Evolutionary conservation across 345 rosid genomes (phyloP).

Genomic region (Erucastrum elatum): DNA sequence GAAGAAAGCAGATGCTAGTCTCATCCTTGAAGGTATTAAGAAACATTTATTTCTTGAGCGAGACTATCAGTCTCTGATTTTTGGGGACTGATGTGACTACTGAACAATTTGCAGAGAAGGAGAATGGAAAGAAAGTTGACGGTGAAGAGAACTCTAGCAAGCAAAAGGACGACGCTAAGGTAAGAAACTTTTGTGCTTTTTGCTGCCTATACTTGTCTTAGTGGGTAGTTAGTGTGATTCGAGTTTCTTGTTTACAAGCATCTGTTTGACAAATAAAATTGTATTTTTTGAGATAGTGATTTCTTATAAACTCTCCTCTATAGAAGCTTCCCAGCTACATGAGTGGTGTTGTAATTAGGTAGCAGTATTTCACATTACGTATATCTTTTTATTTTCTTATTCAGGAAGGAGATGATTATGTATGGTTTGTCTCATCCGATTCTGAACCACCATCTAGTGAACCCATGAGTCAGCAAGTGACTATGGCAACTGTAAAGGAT

Average conservation of each 20-base stretch:
- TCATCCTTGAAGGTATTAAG: slow-evolving; percentile 39
- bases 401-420: slow-evolving; percentile 40
- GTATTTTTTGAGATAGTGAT: background rate
- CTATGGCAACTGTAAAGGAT: slow-evolving; percentile 39
- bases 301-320: background rate
- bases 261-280: background rate
- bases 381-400: background rate
- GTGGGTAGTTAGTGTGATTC: background rate
- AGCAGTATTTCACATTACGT: background rate
- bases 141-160: background rate
- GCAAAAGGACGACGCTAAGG: background rate
- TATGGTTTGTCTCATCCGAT: slow-evolving; percentile 67
- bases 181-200: background rate
- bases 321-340: background rate
- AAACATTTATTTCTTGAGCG: background rate
- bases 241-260: background rate
- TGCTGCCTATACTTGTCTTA: background rate
- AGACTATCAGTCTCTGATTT: background rate
- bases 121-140: background rate
- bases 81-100: background rate
- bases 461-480: slow-evolving; percentile 21
- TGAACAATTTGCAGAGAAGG: background rate
- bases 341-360: background rate
- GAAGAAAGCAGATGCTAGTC: slow-evolving; percentile 39
- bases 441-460: slow-evolving; percentile 61